phyloP scores from a whole-genome alignment of 257 asterid species.

The Solanum commersonii region DNA sequence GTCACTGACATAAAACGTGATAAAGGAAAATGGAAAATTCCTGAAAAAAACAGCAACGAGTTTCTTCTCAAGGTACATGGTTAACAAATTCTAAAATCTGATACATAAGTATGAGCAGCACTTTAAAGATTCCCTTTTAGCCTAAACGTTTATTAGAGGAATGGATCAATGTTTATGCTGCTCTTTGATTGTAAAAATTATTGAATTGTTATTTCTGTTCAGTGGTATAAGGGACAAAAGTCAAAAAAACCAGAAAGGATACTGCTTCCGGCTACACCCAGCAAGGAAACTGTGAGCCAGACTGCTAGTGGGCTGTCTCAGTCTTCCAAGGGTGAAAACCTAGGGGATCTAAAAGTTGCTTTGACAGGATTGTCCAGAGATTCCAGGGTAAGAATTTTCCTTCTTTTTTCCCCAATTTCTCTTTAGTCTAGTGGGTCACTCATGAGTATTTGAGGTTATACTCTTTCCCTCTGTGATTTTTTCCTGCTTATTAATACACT shows the following conservation, averaged over 20 bases:
- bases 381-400: constrained; percentile 33
- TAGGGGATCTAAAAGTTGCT: constrained; percentile 57
- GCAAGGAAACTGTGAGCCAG: constrained; percentile 30
- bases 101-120: not conserved
- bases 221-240: constrained; percentile 96
- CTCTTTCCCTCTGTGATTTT: not conserved
- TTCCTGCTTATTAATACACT: not conserved
- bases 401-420: not conserved
- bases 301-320: constrained; percentile 20
- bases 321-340: constrained; percentile 38
- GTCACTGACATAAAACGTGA: constrained; percentile 60
- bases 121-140: not conserved
- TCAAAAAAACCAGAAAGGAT: constrained; percentile 55
- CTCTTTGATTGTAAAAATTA: not conserved
- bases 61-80: constrained; percentile 67
- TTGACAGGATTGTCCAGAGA: constrained; percentile 42
- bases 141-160: not conserved
- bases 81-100: constrained; percentile 2
- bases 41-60: constrained; percentile 56
- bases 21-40: constrained; percentile 87
- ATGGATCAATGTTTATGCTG: not conserved
- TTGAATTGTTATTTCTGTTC: constrained; percentile 1
- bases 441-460: not conserved
- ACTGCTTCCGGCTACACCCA: constrained; percentile 52
- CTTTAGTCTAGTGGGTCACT: not conserved